Conservation (phyloP, 1,139 yeast species). For the Pichia sp. region DNA sequence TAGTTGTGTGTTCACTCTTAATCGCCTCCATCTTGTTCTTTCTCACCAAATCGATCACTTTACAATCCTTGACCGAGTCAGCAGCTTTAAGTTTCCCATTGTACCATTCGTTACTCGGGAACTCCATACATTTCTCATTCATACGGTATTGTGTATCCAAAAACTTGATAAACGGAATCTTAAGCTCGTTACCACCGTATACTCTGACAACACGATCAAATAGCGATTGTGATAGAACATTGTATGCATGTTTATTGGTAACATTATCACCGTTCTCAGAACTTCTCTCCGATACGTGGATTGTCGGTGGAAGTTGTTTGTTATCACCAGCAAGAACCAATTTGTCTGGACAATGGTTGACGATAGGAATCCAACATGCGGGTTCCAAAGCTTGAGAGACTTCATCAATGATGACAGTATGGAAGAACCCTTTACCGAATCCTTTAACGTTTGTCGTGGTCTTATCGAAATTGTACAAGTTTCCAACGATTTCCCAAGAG, state of each 20-base stretch:
- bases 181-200: constrained; percentile 41
- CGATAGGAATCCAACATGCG: constrained; percentile 95
- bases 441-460: constrained; percentile 7
- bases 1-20: background rate
- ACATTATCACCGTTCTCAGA: constrained; percentile 29
- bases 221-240: constrained; percentile 57
- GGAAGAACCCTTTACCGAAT: constrained; percentile 42
- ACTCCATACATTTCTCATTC: constrained; percentile 76
- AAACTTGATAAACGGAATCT: constrained; percentile 44
- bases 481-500: constrained; percentile 57
- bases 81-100: constrained; percentile 62
- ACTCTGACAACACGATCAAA: constrained; percentile 70
- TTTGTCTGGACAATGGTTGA: constrained; percentile 54
- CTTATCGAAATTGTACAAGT: constrained; percentile 23
- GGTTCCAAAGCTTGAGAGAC: constrained; percentile 95
- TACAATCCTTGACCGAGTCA: constrained; percentile 50
- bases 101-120: constrained; percentile 71
- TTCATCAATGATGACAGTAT: constrained; percentile 88
- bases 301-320: constrained; percentile 81
- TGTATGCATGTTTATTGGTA: constrained; percentile 13
- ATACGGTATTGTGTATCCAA: constrained; percentile 83
- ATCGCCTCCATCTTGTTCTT: constrained; percentile 36
- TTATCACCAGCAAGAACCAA: constrained; percentile 85
- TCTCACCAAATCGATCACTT: constrained; percentile 52
- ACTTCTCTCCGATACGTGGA: constrained; percentile 45